Percentiles rank a stretch among this genome's conserved stretches.
Evolutionary conservation across 805 yeast genomes (phyloP).

Genomic region (Pachysolen tannophilus): DNA sequence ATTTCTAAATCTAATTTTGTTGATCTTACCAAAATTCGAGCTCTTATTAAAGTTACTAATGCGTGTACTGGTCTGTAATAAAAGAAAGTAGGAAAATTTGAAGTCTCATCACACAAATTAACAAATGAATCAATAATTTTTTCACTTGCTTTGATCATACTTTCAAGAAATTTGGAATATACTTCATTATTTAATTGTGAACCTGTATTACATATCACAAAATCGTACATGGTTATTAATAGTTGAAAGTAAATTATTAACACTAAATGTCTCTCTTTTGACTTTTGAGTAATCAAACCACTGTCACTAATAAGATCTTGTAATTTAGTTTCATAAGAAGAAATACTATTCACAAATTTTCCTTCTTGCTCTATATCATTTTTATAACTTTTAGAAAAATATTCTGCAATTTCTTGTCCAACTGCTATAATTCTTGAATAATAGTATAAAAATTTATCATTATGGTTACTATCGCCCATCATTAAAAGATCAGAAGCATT

Average conservation of each 20-base stretch:
- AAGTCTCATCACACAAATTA: conserved; percentile 28
- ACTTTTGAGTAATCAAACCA: conserved; percentile 23
- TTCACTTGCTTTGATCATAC: conserved; percentile 37
- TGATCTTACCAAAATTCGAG: conserved; percentile 36
- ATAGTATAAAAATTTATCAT: conserved; percentile 35
- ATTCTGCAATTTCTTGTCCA: conserved; percentile 42
- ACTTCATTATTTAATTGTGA: conserved; percentile 19
- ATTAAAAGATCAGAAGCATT: conserved; percentile 24
- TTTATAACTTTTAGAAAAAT: conserved; percentile 18
- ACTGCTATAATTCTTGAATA: conserved; percentile 35
- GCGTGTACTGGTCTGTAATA: conserved; percentile 49
- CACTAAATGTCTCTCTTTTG: conserved; percentile 30
- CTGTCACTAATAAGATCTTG: conserved; percentile 31
- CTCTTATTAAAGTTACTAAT: conserved; percentile 36
- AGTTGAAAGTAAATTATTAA: conserved; percentile 42
- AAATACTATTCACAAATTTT: too few relatives aligned
- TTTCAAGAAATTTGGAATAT: conserved; percentile 29
- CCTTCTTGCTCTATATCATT: conserved; percentile 2
- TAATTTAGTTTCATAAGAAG: conserved; percentile 33
- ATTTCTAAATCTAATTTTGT: conserved; percentile 26
- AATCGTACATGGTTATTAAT: conserved; percentile 43
- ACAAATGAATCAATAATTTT: conserved; percentile 38
- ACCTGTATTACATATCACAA: conserved; percentile 31
- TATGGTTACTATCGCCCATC: conserved; percentile 27
- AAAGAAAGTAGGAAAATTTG: conserved; percentile 40